Evolutionary conservation across 768 basidiomycete genomes (phyloP), one percentile per base, ranked within the genome.

Genomic region (Panaeolus papilionaceus): DNA sequence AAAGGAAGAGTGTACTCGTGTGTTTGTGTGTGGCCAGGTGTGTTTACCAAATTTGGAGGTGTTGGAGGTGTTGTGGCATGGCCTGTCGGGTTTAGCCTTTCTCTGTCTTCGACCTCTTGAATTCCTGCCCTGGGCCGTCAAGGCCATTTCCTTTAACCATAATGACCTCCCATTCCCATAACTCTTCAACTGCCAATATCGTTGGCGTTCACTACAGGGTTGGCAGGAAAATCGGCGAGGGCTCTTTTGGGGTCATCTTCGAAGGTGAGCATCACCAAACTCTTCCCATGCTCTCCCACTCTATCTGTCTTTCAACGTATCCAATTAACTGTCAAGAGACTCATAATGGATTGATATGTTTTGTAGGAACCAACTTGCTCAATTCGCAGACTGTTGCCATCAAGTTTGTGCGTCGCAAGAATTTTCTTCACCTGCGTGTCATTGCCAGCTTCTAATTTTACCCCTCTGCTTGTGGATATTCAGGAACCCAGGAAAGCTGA

Each of bases 371-470:
- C 8, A 99, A 99, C 77, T 85, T 99, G 38, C 89, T 99, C 82
- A 99, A 99, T 85, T 95, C 93, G 3, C 96, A 97, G 83, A 96
- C 96, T 10, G 97, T 99, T 69, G 98, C 98, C 70, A 99, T 99
- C 90, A 99, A 99, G 86, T 99, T 99, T 88, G 98, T 99, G 76
- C 81, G 96, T 89, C 45, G 68, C 64, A 58, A 14, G 20, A 44
- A 54, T 58, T 40, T 58, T 47, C 49, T 65, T 33, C 37, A 33
- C 26, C 64, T 38, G 49, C 64, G 61, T 66, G 66, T 51, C 47
- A 61, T 62, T 64, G 14, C 63, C 49, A 40, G 33, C 68, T 66
- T 67, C 63, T 28, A 62, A 62, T 67, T 51, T 37, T 66, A 66
- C 54, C 51, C 64, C 39, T 63, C 61, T 64, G 64, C 63, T 70